Base-by-base conservation (phyloP, 768 basidiomycete genomes). In the Calocybe indica region DNA sequence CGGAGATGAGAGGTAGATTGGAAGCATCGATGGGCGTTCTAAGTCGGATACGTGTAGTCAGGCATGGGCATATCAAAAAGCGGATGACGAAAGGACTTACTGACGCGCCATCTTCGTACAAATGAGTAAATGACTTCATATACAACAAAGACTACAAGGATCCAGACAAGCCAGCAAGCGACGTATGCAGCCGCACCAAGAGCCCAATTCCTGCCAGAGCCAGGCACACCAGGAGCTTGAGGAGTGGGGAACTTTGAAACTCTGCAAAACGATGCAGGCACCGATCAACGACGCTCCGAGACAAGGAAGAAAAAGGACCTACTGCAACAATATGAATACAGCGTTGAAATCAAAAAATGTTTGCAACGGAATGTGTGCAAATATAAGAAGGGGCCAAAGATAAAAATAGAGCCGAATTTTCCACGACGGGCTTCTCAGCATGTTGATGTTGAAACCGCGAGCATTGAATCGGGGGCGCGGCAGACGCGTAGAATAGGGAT, bases 301-400 rank as follows among this genome's bases (percentile, higher is more conserved):
- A 47, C 44, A 51, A 50, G 34, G 49, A 36, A 33, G 33, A 39
- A 43, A 34, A 47, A 38, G 37, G 14, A 83, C 91, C 70, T 59
- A 92, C 90, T 91, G 82, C 37, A 92, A 61, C 56, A 93, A 63
- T 55, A 92, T 82, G 68, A 82, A 94, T 54, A 85, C 82, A 55
- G 84, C 82, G 62, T 93, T 92, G 63, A 92, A 91, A 60, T 95
- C 92, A 62, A 94, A 83, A 60, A 86, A 93, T 1, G 85, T 82
- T 62, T 92, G 90, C 7, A 88, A 61, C 22, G 81, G 80, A 36
- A 90, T 66, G 59, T 89, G 84, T 13, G 78, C 80, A 61, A 91
- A 80, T 5, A 80, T 74, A 52, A 90, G 62, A 11, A 90, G 36
- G n/a, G 85, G 86, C 60, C 79, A 82, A 32, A 85, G 58, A 58